phyloP scores from a whole-genome alignment of 208 protist genomes.

The Leishmania tropica region DNA sequence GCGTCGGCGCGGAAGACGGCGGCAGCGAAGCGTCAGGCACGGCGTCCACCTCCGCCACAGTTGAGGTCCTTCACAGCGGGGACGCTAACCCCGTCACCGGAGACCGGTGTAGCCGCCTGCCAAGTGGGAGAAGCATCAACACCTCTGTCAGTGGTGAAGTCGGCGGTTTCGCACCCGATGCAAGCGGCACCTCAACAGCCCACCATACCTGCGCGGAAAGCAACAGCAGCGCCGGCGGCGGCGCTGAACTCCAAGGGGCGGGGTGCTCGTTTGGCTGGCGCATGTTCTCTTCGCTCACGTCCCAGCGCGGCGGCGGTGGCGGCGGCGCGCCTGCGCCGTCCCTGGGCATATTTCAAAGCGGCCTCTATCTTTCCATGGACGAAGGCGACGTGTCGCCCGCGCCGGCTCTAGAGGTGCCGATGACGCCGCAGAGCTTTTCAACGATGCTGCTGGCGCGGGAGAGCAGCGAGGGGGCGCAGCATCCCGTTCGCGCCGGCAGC shows the following conservation, averaged over 20 bases:
- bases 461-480: constrained; percentile 12
- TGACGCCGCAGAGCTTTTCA: constrained; percentile 59
- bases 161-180: neutral
- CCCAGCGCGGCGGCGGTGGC: neutral
- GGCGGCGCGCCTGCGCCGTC: neutral
- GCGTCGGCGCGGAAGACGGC: neutral
- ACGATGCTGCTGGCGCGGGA: constrained; percentile 28
- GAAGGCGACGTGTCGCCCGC: constrained; percentile 23
- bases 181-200: neutral
- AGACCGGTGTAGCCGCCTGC: neutral
- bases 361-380: constrained; percentile 26
- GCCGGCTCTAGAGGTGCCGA: constrained; percentile 39
- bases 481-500: neutral
- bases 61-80: neutral
- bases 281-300: neutral
- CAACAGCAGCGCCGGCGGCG: neutral
- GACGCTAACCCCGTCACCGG: neutral
- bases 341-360: constrained; percentile 25
- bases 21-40: neutral
- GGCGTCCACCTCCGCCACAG: neutral
- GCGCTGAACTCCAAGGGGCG: neutral
- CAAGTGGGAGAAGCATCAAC: constrained; percentile 2
- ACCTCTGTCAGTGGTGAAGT: neutral
- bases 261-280: neutral
- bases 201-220: neutral